phyloP scores from a whole-genome alignment of 2,329 filamentous ascomycete genomes.

The Pezizomycotina sp. region DNA sequence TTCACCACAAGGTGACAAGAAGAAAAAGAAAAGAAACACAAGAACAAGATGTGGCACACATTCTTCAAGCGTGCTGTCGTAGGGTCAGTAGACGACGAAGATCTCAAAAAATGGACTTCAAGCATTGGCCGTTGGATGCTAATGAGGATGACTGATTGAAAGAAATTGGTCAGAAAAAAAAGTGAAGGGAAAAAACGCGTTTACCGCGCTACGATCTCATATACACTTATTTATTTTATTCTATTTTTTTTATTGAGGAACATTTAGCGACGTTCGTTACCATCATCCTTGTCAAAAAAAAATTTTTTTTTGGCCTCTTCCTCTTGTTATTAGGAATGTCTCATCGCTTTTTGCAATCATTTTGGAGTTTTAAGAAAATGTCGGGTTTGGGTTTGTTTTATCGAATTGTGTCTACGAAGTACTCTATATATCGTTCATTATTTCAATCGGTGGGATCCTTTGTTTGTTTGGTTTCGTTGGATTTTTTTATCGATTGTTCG shows the following conservation, averaged over 20 bases:
- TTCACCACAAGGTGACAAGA: constrained; percentile 20
- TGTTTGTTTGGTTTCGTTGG: too few species aligned
- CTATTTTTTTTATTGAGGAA: not conserved
- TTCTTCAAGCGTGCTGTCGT: constrained; percentile 27
- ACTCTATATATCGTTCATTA: not conserved
- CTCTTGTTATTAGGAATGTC: too few species aligned
- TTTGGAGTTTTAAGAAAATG: too few species aligned
- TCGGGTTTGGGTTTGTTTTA: not conserved
- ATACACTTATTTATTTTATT: not conserved
- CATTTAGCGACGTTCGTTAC: not conserved
- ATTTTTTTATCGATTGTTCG: too few species aligned
- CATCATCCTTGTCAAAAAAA: too few species aligned
- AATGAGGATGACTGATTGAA: not conserved
- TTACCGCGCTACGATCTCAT: not conserved
- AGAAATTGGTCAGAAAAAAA: not conserved
- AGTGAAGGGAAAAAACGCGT: too few species aligned
- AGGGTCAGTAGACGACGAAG: constrained; percentile 19
- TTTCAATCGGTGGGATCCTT: not conserved
- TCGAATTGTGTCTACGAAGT: not conserved
- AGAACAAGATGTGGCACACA: constrained; percentile 31
- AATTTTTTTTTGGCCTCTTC: too few species aligned
- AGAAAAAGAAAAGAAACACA: constrained; percentile 20
- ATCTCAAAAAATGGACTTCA: constrained; percentile 12
- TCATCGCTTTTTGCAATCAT: too few species aligned
- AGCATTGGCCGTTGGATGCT: not conserved